A percentile compares a stretch with the other conserved stretches of the same genome.
Evolutionary conservation across 139 green algal genomes (phyloP).

Genomic region (Chlamydomonas applanata): DNA sequence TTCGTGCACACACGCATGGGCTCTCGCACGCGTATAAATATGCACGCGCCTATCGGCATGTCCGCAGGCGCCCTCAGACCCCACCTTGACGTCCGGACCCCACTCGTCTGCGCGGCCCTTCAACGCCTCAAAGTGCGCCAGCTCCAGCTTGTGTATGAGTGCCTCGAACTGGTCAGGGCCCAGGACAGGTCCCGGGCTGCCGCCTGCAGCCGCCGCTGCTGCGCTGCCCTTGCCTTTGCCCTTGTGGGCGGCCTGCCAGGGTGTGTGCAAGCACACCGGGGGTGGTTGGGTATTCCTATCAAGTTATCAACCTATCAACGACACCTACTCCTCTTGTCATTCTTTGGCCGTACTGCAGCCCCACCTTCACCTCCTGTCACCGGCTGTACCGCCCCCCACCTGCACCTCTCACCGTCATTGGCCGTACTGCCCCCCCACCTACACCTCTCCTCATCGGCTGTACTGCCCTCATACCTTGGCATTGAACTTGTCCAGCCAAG

Average conservation of each 20-base stretch:
- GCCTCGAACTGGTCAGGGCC: conserved; percentile 32
- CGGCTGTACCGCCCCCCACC: not conserved
- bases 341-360: too few species aligned
- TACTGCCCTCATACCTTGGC: too few species aligned
- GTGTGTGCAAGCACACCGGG: too few species aligned
- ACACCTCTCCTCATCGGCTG: too few species aligned
- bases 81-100: conserved; percentile 10
- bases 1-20: too few species aligned
- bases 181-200: not conserved
- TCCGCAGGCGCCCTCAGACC: not conserved
- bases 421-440: too few species aligned
- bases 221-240: too few species aligned
- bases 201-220: not conserved
- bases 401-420: not conserved
- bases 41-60: not conserved
- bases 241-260: not conserved
- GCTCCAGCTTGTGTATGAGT: conserved; percentile 38
- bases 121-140: conserved; percentile 35
- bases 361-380: too few species aligned
- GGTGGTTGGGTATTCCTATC: too few species aligned
- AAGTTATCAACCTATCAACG: too few species aligned
- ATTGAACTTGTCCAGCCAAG: conserved; percentile 11
- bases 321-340: too few species aligned
- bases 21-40: too few species aligned
- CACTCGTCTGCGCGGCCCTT: conserved; percentile 27